phyloP scores from a whole-genome alignment of 2,329 filamentous ascomycete genomes.

The Knufia fluminis region DNA sequence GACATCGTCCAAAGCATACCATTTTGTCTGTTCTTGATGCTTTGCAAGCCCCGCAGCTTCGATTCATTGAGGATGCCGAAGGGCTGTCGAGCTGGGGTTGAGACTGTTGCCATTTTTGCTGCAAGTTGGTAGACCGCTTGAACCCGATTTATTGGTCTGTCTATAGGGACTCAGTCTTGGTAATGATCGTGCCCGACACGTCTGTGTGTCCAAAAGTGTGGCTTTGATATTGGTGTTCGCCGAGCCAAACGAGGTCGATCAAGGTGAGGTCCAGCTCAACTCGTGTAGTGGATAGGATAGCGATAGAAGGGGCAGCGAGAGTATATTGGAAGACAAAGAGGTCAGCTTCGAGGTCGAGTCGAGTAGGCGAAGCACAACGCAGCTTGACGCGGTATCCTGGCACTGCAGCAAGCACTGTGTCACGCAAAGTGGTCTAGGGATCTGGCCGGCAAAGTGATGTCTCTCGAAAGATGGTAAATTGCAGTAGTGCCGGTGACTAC shows the following conservation, averaged over 20 bases:
- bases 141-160: no score
- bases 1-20: slow-evolving; percentile 29
- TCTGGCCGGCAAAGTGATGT: slow-evolving; percentile 9
- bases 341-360: slow-evolving; percentile 15
- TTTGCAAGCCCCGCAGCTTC: slow-evolving; percentile 26
- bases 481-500: slow-evolving; percentile 15
- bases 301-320: slow-evolving; percentile 10
- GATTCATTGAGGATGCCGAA: slow-evolving; percentile 27
- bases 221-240: no score
- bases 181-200: no score
- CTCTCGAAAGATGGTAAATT: background rate
- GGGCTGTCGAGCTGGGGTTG: slow-evolving; percentile 25
- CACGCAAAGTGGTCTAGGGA: slow-evolving; percentile 7
- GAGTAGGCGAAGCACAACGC: slow-evolving; percentile 7
- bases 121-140: background rate
- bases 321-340: slow-evolving; percentile 9
- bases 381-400: slow-evolving; percentile 7
- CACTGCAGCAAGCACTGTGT: slow-evolving; percentile 15
- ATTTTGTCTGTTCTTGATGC: slow-evolving; percentile 36
- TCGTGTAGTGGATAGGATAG: slow-evolving; percentile 1
- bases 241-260: slow-evolving; percentile 3
- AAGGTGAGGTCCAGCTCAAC: background rate
- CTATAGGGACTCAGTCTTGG: no score
- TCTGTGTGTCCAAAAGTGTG: no score
- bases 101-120: slow-evolving; percentile 19